Percentiles rank a stretch among this genome's conserved stretches.
Evolutionary conservation across 2,329 filamentous ascomycete species (phyloP).

Genomic region (Sphaceloma murrayae): DNA sequence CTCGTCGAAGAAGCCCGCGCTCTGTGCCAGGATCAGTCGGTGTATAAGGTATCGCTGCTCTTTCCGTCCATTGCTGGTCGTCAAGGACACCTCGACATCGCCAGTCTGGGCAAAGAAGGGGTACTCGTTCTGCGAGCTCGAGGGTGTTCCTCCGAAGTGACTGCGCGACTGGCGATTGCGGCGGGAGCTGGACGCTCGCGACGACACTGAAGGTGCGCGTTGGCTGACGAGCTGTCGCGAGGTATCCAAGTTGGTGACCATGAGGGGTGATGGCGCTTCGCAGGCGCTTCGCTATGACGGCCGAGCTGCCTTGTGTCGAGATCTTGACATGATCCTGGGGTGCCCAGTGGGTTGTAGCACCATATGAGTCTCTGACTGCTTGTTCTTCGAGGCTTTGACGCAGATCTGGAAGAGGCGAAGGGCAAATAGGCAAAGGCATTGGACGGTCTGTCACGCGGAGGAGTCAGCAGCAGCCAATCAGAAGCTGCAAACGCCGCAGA

Average conservation of each 20-base stretch:
- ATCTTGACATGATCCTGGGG: neutral
- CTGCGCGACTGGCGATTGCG: constrained; percentile 72
- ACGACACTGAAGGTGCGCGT: constrained; percentile 54
- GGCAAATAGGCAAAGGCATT: constrained; percentile 1
- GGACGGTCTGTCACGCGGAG: constrained; percentile 13
- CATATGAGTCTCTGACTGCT: no score
- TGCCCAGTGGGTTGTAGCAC: neutral
- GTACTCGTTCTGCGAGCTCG: constrained; percentile 59
- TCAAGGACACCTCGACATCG: constrained; percentile 82
- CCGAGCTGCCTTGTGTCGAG: neutral
- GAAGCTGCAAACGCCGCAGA: neutral
- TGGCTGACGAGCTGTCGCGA: constrained; percentile 33
- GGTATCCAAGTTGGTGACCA: constrained; percentile 57
- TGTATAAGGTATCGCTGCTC: constrained; percentile 84
- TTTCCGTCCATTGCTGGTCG: constrained; percentile 48
- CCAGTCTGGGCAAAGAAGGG: constrained; percentile 82
- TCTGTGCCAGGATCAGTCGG: constrained; percentile 75
- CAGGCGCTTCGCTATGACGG: constrained; percentile 1
- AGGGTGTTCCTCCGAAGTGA: constrained; percentile 52
- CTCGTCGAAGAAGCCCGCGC: constrained; percentile 87
- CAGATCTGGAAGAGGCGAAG: no score
- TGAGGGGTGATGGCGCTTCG: constrained; percentile 26
- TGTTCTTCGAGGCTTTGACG: constrained; percentile 5
- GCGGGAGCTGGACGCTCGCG: constrained; percentile 47
- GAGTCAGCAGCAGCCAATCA: constrained; percentile 8